Evolutionary conservation across 2,329 filamentous ascomycete genomes (phyloP), one percentile per base, ranked within the genome.

Genomic region (Hirsutella rhossiliensis): DNA sequence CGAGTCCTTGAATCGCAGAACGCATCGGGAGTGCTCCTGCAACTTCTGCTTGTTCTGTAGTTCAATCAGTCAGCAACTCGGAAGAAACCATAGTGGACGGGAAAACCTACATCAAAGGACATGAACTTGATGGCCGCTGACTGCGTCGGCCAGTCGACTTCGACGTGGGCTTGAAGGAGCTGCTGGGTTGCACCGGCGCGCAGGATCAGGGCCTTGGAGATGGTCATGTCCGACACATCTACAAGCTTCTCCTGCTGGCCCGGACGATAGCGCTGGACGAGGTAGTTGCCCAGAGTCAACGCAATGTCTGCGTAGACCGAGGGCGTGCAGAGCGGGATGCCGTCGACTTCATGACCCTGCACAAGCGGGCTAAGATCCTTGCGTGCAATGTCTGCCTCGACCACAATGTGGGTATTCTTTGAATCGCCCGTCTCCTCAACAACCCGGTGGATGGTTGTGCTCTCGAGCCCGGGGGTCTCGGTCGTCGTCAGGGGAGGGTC

Each of bases 341-440:
- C 79, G 55, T 86, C 84, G 57, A 84, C 79, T 54, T 77, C 63
- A 56, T 86, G 82, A 23, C 82, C 82, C 41, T 68, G 68, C 44
- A 83, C 75, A 9, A 79, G 70, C 40, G 60, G 46, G 54, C 75
- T 73, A 20, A 85, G 67, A 52, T 84, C 76, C 31, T 75, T 71
- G 31, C 82, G 74, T 20, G 73, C 72, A 40, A 86, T 66, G 49
- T 84, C 79, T 11, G 80, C 80, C 60, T 83, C 79, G 9, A 80
- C 75, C 50, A 82, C 70, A 20, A 84, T 65, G 30, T 68, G 69
- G 37, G 71, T 78, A 5, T 28, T 23, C 8, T 36, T 23, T 7
- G 36, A 18, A 13, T 38, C 23, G 8, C 20, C 37, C 2, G 15
- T 30, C 40, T 52, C 47, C 19, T 46, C 23, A 27, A 50, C 38